Base-by-base conservation (phyloP, 2,329 filamentous ascomycete species). In the Arthroderma sp. region DNA sequence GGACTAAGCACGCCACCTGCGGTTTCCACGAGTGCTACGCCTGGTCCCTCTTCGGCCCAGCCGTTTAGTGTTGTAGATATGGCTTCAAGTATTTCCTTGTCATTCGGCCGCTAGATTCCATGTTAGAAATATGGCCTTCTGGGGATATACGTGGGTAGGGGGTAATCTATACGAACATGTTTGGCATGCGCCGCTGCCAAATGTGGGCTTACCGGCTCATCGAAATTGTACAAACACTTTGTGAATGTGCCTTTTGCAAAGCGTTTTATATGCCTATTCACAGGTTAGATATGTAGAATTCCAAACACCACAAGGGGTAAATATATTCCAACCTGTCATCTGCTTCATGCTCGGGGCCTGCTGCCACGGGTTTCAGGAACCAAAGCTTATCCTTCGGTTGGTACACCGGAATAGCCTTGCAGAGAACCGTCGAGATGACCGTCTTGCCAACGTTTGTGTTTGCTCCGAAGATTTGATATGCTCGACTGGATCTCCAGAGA, bases 381-480 rank as follows among this genome's bases (percentile, higher is more conserved):
- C 65, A 62, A 38, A 73, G 70, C 15, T 64, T 55, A 5, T 61
- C 47, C 5, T 55, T 56, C n/a, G 54, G 60, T 50, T 68, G 67
- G 34, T 64, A 63, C 28, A 64, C 67, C 33, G 64, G 66, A 3
- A 79, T 72, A 6, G 80, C 74, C 49, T 75, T 78, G 59, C 78
- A 82, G 3, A 93, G 68, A 8, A 86, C 63, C 0, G 83, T 86
- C 1, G 82, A 81, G 47, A 87, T 74, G 30, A 93, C 76, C 0
- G 85, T 93, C 68, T 93, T 93, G 51, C 85, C 85, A 28, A 91
- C 83, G 52, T 84, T 78, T 0, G 85, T 91, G 55, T 89, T 91
- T 39, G 85, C 83, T 29, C 85, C 85, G 55, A 83, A 93, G 33
- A 93, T 69, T 61, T 91, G 85, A 53, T 84, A 75, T 8, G 77